A percentile compares a stretch with the other conserved stretches of the same genome.
Evolutionary conservation across 305 asterid species (phyloP).

Genomic region (Fraxinus ornus): DNA sequence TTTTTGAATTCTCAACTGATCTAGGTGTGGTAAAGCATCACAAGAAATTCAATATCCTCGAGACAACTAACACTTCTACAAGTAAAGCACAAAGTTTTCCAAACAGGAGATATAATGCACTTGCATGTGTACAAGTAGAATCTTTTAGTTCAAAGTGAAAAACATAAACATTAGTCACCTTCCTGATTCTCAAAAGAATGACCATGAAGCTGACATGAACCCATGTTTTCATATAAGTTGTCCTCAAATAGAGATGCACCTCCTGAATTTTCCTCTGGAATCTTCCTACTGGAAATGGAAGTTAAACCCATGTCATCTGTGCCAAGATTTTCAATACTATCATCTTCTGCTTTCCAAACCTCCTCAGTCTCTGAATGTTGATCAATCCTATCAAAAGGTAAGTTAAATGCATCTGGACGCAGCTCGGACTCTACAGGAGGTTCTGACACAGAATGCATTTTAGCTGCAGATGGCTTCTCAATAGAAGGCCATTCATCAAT

Average conservation of each 20-base stretch:
- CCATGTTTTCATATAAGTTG: conserved; percentile 47
- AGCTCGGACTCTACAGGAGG: conserved; percentile 40
- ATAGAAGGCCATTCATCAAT: conserved; percentile 82
- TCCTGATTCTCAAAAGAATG: conserved; percentile 43
- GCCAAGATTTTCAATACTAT: conserved; percentile 39
- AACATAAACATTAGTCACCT: conserved; percentile 42
- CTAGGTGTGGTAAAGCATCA: background rate
- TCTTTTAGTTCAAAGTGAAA: conserved; percentile 9
- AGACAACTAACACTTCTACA: background rate
- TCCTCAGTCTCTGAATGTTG: conserved; percentile 48
- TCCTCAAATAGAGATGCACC: conserved; percentile 54
- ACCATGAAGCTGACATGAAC: conserved; percentile 48
- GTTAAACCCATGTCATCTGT: conserved; percentile 43
- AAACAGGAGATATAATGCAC: background rate
- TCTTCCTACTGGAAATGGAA: conserved; percentile 44
- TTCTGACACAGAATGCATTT: conserved; percentile 34
- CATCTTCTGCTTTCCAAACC: conserved; percentile 46
- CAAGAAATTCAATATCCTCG: background rate
- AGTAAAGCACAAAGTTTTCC: background rate
- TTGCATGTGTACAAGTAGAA: background rate
- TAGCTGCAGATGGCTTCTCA: conserved; percentile 57
- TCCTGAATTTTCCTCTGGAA: conserved; percentile 55
- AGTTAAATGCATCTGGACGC: conserved; percentile 46
- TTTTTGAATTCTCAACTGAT: background rate
- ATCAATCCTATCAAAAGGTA: conserved; percentile 39